Evolutionary conservation across 805 yeast species (phyloP), one percentile per base, ranked within the genome.

Genomic region (Yamadazyma nakazawae): DNA sequence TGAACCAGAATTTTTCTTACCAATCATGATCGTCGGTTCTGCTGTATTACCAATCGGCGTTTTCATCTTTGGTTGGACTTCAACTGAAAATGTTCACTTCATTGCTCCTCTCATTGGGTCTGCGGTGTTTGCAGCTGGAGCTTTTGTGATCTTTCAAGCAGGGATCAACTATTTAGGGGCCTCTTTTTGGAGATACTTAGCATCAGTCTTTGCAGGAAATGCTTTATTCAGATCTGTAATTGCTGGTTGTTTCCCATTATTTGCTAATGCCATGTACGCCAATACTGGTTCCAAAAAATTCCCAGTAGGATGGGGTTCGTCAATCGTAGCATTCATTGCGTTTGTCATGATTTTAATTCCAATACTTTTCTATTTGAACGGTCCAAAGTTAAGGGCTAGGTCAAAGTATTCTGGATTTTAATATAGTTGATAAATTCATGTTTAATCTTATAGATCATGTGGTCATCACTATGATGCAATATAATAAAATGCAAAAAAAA

Each of bases 181-280:
- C 48, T 68, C 78, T 4, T 81, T 76, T 58, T 76, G 71, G 32
- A 62, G 76, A 45, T 75, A 73, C 56, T 53, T 78, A 50, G 84
- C 84, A 1, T 79, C 84, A 0, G 84, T 78, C 1, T 79, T 76
- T 60, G 85, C 85, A 5, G 78, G 81, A 34, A 80, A 79, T 55
- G 76, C 69, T 32, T 62, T 81, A 21, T 70, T 73, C 49, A 73
- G 86, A 46, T 67, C 50, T 5, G 63, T 64, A 1, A 72, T 75
- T 53, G 86, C 83, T 1, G 79, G 80, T 50, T 78, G 75, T 3
- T 82, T 82, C 68, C 86, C 87, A 36, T 68, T 85, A 42, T 84
- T 85, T 61, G 85, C 86, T 5, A 58, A 70, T 32, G 77, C 79
- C 30, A 73, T 85, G 79, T 85, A 75, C 58, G 63, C 68, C 45